Percentiles rank a stretch among this genome's conserved stretches.
phyloP scores from a whole-genome alignment of 2,329 filamentous ascomycete species.

The Colletotrichum falcatum region DNA sequence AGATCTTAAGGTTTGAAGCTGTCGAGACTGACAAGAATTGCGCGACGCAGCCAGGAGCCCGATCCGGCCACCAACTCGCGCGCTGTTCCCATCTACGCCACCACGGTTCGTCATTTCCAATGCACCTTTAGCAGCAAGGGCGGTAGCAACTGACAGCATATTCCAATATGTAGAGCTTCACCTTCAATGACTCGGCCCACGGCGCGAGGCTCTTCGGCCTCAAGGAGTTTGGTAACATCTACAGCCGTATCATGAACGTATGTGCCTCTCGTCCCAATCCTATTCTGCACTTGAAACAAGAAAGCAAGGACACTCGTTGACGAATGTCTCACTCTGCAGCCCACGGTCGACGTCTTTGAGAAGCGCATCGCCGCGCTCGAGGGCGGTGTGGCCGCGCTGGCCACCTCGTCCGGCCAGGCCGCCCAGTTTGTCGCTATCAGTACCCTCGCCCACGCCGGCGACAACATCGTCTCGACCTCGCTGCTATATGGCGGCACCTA shows the following conservation, averaged over 20 bases:
- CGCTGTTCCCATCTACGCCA: conserved; percentile 96
- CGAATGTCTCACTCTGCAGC: conserved; percentile 59
- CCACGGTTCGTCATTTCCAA: conserved; percentile 62
- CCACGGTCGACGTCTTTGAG: conserved; percentile 95
- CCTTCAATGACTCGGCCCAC: conserved; percentile 96
- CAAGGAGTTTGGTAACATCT: conserved; percentile 98
- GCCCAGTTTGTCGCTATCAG: conserved; percentile 93
- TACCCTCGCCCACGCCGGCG: conserved; percentile 85
- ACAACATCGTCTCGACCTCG: conserved; percentile 92
- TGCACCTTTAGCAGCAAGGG: not conserved
- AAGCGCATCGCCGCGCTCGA: conserved; percentile 96
- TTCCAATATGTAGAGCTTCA: conserved; percentile 74
- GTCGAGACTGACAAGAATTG: conserved; percentile 25
- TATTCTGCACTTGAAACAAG: not conserved
- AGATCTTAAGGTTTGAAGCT: not conserved
- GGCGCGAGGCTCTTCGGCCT: conserved; percentile 95
- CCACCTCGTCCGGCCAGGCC: conserved; percentile 86
- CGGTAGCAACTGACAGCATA: conserved; percentile 1
- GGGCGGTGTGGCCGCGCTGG: conserved; percentile 88
- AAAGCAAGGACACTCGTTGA: not conserved
- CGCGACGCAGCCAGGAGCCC: conserved; percentile 73
- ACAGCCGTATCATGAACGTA: conserved; percentile 95
- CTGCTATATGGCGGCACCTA: conserved; percentile 97
- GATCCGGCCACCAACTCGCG: conserved; percentile 87
- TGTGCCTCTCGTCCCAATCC: conserved; percentile 46